phyloP scores from a whole-genome alignment of 768 basidiomycete genomes.

The Auricularia cornea region DNA sequence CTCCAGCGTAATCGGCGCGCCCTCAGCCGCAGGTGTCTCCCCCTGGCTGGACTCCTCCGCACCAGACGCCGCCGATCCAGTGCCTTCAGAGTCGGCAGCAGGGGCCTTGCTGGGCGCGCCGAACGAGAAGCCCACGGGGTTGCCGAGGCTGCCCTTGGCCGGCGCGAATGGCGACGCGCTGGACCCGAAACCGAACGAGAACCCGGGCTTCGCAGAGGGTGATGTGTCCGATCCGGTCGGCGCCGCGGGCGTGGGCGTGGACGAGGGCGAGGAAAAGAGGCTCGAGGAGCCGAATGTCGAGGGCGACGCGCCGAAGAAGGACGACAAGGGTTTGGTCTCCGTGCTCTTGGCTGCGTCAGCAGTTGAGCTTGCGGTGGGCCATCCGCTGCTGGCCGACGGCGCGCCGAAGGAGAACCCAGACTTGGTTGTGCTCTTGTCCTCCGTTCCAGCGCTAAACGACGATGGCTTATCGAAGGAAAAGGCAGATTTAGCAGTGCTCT shows the following conservation, averaged over 20 bases:
- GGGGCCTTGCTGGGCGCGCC: constrained; percentile 33
- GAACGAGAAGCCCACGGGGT: constrained; percentile 57
- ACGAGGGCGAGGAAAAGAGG: constrained; percentile 4
- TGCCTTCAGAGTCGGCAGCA: constrained; percentile 14
- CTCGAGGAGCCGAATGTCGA: not conserved
- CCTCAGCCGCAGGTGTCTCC: not conserved
- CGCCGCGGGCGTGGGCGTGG: constrained; percentile 9
- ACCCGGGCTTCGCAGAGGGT: constrained; percentile 9
- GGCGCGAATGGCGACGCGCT: constrained; percentile 19
- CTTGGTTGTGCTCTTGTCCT: not conserved
- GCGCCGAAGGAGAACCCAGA: not conserved
- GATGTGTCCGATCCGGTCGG: not conserved
- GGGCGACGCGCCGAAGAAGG: constrained; percentile 16
- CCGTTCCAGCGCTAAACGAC: not conserved
- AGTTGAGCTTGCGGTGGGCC: no score
- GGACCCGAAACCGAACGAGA: constrained; percentile 20
- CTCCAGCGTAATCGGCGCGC: not conserved
- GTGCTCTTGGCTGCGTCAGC: no score
- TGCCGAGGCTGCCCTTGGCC: constrained; percentile 44
- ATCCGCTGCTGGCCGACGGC: no score
- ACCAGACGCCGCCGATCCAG: no score
- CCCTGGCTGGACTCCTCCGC: not conserved
- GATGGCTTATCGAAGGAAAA: not conserved
- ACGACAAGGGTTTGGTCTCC: not conserved
- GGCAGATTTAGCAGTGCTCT: not conserved